A percentile compares a stretch with the other conserved stretches of the same genome.
phyloP scores from a whole-genome alignment of 108 stramenopile genomes.

The Chaetoceros muelleri region DNA sequence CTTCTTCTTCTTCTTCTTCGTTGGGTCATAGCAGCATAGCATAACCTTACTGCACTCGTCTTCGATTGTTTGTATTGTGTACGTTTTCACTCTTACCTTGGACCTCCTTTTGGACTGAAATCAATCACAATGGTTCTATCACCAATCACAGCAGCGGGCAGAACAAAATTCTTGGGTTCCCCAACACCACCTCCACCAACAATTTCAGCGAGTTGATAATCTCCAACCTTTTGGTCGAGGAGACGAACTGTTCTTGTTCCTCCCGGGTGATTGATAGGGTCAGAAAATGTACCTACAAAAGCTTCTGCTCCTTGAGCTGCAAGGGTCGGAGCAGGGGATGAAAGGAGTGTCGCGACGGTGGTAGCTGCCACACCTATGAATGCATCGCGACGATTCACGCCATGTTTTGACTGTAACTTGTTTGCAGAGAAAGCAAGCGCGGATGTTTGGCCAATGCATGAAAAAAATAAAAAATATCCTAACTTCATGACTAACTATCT shows the following conservation, averaged over 20 bases:
- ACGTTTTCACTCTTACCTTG: too few relatives aligned
- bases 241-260: constrained; percentile 36
- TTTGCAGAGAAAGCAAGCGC: too few relatives aligned
- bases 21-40: too few relatives aligned
- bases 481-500: too few relatives aligned
- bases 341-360: neutral
- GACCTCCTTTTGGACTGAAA: constrained; percentile 29
- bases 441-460: too few relatives aligned
- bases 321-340: neutral
- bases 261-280: constrained; percentile 53
- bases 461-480: too few relatives aligned
- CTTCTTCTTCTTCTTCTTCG: too few relatives aligned
- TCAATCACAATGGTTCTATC: constrained; percentile 34
- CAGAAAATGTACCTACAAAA: constrained; percentile 34
- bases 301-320: neutral
- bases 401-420: too few relatives aligned
- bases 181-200: constrained; percentile 38
- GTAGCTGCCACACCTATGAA: neutral
- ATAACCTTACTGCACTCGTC: too few relatives aligned
- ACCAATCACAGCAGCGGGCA: constrained; percentile 38
- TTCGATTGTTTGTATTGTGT: too few relatives aligned
- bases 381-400: neutral
- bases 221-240: constrained; percentile 22
- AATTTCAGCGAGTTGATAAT: constrained; percentile 38
- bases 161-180: constrained; percentile 31